phyloP scores from a whole-genome alignment of 2,329 filamentous ascomycete species.

The Talaromyces sp. region DNA sequence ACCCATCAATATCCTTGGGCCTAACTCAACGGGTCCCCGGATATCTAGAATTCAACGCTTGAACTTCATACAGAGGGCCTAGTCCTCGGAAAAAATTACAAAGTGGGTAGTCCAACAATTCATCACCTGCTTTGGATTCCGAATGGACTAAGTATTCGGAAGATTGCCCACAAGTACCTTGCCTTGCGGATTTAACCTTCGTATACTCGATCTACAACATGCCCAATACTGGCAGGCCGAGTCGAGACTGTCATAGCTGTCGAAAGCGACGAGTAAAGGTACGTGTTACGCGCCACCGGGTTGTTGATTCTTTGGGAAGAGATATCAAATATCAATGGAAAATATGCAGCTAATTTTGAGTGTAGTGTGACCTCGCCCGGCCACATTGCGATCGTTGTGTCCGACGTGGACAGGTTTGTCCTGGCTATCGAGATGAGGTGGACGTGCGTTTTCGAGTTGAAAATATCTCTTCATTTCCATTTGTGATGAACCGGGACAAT shows the following conservation, averaged over 20 bases:
- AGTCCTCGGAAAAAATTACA: not conserved
- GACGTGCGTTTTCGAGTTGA: not conserved
- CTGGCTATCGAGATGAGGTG: not conserved
- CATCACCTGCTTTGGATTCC: not conserved
- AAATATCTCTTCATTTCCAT: not conserved
- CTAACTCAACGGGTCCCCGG: not conserved
- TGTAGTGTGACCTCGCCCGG: not conserved
- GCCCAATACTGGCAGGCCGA: not conserved
- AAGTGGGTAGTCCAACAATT: not conserved
- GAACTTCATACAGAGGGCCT: not conserved
- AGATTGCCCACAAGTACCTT: not conserved
- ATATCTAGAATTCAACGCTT: not conserved
- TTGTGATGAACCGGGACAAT: not conserved
- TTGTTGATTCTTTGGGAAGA: not conserved
- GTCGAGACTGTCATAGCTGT: not conserved
- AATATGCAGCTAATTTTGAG: not conserved
- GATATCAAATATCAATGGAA: not conserved
- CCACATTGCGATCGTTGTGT: not conserved
- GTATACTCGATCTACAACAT: not conserved
- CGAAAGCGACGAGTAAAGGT: slow-evolving; percentile 2
- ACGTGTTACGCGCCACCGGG: not conserved
- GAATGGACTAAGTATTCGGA: not conserved
- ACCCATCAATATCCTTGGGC: not conserved
- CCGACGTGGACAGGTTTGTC: not conserved
- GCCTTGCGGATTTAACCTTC: not conserved